Conservation (phyloP, 768 basidiomycete genomes). For the Termitomyces sp. region DNA sequence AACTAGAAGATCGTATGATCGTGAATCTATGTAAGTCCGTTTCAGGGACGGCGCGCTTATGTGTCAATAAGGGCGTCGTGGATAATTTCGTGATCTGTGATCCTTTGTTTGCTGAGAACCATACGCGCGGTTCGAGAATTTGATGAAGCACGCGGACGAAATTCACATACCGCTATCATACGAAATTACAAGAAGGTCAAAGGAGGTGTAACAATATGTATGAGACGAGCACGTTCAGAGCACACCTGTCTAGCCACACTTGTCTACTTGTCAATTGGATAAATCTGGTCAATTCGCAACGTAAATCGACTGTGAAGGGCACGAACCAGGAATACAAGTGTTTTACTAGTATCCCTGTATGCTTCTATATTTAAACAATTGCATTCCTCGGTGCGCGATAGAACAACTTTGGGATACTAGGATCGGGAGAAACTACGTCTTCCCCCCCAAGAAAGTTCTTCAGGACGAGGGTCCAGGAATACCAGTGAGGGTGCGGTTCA, state of each 20-base stretch:
- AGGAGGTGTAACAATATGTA: too few relatives aligned
- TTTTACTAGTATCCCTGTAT: background rate
- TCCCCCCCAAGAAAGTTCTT: background rate
- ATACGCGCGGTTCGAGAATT: too few relatives aligned
- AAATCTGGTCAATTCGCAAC: background rate
- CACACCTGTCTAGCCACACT: too few relatives aligned
- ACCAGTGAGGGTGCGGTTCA: background rate
- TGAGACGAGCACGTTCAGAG: too few relatives aligned
- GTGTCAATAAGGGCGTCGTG: too few relatives aligned
- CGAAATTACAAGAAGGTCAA: too few relatives aligned
- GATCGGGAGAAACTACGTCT: background rate
- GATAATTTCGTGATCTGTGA: background rate
- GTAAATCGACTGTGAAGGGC: background rate
- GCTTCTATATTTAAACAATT: background rate
- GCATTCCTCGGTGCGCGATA: background rate
- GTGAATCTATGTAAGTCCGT: too few relatives aligned
- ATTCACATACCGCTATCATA: too few relatives aligned
- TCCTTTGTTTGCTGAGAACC: background rate
- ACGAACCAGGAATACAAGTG: background rate
- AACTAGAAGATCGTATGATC: too few relatives aligned
- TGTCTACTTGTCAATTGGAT: background rate
- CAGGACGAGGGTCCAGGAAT: background rate
- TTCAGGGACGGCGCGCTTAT: too few relatives aligned
- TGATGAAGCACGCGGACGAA: too few relatives aligned
- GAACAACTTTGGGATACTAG: background rate